A percentile compares a stretch with the other conserved stretches of the same genome.
phyloP scores from a whole-genome alignment of 306 rosid genomes.

The Begonia fuchsioides region DNA sequence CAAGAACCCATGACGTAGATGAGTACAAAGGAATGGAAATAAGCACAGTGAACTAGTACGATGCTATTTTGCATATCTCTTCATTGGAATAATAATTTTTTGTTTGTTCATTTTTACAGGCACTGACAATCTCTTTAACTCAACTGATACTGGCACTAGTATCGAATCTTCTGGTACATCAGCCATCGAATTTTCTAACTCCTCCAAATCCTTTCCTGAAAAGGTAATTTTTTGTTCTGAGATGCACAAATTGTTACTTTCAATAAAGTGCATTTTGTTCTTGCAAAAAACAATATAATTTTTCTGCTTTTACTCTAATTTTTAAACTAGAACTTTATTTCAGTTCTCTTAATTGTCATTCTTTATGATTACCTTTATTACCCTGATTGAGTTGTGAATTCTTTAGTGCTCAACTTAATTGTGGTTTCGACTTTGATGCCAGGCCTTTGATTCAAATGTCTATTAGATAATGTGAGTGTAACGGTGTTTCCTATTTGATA shows the following conservation, averaged over 20 bases:
- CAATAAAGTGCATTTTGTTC: too few relatives aligned
- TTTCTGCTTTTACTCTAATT: too few relatives aligned
- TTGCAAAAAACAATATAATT: too few relatives aligned
- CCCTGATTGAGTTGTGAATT: slow-evolving; percentile 1
- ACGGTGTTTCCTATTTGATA: slow-evolving; percentile 10
- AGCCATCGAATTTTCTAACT: slow-evolving; percentile 22
- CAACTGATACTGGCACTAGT: slow-evolving; percentile 14
- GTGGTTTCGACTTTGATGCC: slow-evolving; percentile 2
- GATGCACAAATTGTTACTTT: slow-evolving; percentile 3
- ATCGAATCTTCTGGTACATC: slow-evolving; percentile 16
- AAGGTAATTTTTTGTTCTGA: slow-evolving; percentile 19
- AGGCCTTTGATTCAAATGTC: slow-evolving; percentile 6
- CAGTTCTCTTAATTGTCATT: too few relatives aligned
- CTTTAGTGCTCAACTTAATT: not conserved
- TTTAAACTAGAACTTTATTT: too few relatives aligned
- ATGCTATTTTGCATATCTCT: too few relatives aligned
- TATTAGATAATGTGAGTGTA: slow-evolving; percentile 6
- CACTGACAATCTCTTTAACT: slow-evolving; percentile 8
- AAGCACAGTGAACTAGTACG: too few relatives aligned
- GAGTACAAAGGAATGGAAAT: too few relatives aligned
- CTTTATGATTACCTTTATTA: not conserved
- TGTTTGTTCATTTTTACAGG: slow-evolving; percentile 7
- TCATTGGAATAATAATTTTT: not conserved
- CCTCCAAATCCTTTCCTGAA: slow-evolving; percentile 17
- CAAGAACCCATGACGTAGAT: too few relatives aligned